Evolutionary conservation across 257 asterid species (phyloP).

Genomic region (Fraxinus quadrangulata): DNA sequence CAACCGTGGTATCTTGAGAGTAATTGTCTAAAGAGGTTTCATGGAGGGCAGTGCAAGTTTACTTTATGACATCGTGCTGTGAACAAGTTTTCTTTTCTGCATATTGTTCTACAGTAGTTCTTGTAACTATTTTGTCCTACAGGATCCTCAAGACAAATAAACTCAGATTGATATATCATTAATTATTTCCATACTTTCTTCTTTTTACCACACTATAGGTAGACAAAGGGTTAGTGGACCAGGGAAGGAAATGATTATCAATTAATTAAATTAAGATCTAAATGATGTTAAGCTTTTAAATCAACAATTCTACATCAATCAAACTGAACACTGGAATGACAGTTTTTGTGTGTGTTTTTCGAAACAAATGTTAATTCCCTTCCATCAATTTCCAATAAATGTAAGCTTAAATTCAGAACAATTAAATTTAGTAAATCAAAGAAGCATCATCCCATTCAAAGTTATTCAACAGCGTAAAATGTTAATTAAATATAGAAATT

Average conservation of each 20-base stretch:
- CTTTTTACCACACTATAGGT: background rate
- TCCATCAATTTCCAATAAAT: background rate
- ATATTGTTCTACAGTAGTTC: too few species aligned
- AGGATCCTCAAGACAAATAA: background rate
- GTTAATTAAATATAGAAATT: background rate
- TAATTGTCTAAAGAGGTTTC: too few species aligned
- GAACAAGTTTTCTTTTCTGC: too few species aligned
- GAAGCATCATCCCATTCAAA: background rate
- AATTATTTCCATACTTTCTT: background rate
- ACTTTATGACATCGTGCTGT: too few species aligned
- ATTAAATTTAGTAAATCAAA: background rate
- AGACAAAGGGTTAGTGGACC: background rate
- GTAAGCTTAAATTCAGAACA: background rate
- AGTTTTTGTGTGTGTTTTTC: background rate
- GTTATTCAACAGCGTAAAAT: background rate
- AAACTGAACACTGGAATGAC: background rate
- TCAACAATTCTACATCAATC: background rate
- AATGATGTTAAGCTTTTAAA: background rate
- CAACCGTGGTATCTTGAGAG: too few species aligned
- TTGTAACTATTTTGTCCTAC: too few species aligned
- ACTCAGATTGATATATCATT: background rate
- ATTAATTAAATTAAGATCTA: background rate
- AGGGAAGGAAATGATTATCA: background rate
- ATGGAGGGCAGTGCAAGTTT: too few species aligned
- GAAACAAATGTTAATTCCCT: background rate